Evolutionary conservation across 2,329 filamentous ascomycete species (phyloP).

Genomic region (Sporothrix inflata): DNA sequence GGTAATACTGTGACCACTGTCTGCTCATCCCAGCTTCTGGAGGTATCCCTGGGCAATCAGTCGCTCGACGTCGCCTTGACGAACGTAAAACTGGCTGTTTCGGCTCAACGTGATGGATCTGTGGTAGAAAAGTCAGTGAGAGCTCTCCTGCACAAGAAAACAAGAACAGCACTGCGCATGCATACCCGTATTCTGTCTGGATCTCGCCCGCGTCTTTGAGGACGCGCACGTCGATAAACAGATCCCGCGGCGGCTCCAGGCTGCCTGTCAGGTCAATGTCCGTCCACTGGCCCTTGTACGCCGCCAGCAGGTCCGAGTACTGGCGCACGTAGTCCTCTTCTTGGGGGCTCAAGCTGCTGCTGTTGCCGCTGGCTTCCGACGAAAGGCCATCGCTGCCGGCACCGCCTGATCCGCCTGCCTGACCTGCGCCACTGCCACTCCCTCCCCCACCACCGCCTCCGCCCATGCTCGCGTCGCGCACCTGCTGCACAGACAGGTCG

Average conservation of each 20-base stretch:
- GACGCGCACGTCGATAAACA: constrained; percentile 96
- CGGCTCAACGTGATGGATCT: constrained; percentile 92
- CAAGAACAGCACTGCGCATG: not conserved
- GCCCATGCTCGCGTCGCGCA: constrained; percentile 36
- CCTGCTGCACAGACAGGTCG: constrained; percentile 58
- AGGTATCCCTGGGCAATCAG: constrained; percentile 94
- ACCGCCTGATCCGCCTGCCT: not conserved
- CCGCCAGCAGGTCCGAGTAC: constrained; percentile 89
- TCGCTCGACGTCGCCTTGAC: constrained; percentile 92
- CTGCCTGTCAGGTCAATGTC: constrained; percentile 95
- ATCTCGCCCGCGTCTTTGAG: constrained; percentile 97
- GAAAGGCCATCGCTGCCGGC: not conserved
- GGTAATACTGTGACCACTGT: no score
- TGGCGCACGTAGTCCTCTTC: constrained; percentile 95
- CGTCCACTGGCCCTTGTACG: constrained; percentile 98
- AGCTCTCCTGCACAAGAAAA: no score
- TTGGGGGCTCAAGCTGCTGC: constrained; percentile 86
- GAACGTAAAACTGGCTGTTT: constrained; percentile 97
- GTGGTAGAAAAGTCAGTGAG: constrained; percentile 42
- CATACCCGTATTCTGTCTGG: constrained; percentile 95
- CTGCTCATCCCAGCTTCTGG: constrained; percentile 76
- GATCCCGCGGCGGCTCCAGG: constrained; percentile 87
- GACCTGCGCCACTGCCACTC: not conserved
- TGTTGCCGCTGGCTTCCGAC: constrained; percentile 36
- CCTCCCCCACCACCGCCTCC: not conserved